phyloP scores from a whole-genome alignment of 1,284 basidiomycete species.

The Peniophora sp. region DNA sequence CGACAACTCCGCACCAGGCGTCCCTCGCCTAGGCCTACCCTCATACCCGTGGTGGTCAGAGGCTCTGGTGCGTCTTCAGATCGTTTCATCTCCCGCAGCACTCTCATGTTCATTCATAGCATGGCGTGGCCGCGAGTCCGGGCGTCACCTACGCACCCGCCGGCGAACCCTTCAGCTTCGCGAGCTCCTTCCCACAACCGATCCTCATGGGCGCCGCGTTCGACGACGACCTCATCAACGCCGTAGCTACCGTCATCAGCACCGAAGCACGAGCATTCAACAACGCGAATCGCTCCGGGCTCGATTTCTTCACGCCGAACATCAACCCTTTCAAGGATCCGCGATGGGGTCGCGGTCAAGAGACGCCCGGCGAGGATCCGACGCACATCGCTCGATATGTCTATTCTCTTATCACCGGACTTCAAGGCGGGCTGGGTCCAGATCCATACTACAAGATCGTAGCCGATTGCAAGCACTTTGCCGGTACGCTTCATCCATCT shows the following conservation, averaged over 20 bases:
- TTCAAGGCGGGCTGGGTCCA: constrained; percentile 49
- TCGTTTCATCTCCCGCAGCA: constrained; percentile 14
- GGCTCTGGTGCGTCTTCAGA: constrained; percentile 29
- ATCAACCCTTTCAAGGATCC: constrained; percentile 57
- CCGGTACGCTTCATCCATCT: too few relatives aligned
- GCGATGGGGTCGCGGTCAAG: constrained; percentile 53
- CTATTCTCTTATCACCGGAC: constrained; percentile 40
- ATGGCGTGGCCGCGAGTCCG: constrained; percentile 44
- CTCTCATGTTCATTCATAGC: constrained; percentile 23
- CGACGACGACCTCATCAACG: constrained; percentile 43
- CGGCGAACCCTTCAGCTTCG: constrained; percentile 40
- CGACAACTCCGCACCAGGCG: constrained; percentile 39
- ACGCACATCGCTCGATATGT: constrained; percentile 46
- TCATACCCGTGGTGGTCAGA: constrained; percentile 50
- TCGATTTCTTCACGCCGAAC: constrained; percentile 52
- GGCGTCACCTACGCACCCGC: constrained; percentile 40
- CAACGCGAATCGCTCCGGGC: constrained; percentile 21
- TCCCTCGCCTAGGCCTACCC: constrained; percentile 41
- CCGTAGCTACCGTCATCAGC: constrained; percentile 39
- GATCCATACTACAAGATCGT: constrained; percentile 40
- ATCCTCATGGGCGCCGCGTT: constrained; percentile 28
- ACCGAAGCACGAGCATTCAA: constrained; percentile 51
- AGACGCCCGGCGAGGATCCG: constrained; percentile 53
- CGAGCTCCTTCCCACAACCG: constrained; percentile 45
- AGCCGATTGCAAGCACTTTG: constrained; percentile 52